Percentiles rank a stretch among this genome's conserved stretches.
phyloP scores from a whole-genome alignment of 345 rosid species.

The Pelargonium nanum region DNA sequence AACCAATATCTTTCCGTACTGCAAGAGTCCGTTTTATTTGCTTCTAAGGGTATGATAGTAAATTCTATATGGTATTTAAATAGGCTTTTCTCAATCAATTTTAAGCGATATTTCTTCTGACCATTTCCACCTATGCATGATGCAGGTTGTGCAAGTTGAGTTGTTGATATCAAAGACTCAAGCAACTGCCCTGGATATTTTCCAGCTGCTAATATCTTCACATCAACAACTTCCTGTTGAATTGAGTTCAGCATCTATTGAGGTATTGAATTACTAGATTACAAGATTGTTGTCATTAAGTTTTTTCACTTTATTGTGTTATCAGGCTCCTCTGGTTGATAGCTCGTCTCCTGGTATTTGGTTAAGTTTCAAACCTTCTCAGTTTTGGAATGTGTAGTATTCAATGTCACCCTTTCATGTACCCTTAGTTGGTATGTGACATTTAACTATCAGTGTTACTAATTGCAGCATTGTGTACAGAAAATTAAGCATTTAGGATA shows the following conservation, averaged over 20 bases:
- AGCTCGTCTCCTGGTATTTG: not conserved
- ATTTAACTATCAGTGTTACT: not conserved
- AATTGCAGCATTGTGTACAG: conserved; percentile 56
- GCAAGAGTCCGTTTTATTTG: no score
- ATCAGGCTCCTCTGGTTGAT: not conserved
- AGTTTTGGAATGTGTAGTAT: not conserved
- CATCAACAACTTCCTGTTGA: conserved; percentile 43
- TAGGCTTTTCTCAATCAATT: not conserved
- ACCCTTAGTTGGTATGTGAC: not conserved
- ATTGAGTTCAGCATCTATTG: conserved; percentile 55
- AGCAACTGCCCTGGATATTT: conserved; percentile 37
- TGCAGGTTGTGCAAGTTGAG: conserved; percentile 70
- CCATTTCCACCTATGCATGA: conserved; percentile 12
- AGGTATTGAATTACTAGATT: conserved; percentile 39
- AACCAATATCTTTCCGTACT: no score
- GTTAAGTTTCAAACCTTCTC: not conserved
- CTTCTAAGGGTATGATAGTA: no score
- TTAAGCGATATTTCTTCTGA: conserved; percentile 3
- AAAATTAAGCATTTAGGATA: conserved; percentile 49
- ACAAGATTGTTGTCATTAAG: not conserved
- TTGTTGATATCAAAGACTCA: conserved; percentile 52
- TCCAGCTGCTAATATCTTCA: conserved; percentile 52
- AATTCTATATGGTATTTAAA: no score
- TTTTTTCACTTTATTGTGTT: not conserved
- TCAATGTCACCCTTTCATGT: not conserved